Percentiles rank a stretch among this genome's conserved stretches.
These are phyloP conservation scores for Fusarium torreyae DNA, from an alignment of 2,329 filamentous ascomycete species.

Conservation along the genomic window DNA sequence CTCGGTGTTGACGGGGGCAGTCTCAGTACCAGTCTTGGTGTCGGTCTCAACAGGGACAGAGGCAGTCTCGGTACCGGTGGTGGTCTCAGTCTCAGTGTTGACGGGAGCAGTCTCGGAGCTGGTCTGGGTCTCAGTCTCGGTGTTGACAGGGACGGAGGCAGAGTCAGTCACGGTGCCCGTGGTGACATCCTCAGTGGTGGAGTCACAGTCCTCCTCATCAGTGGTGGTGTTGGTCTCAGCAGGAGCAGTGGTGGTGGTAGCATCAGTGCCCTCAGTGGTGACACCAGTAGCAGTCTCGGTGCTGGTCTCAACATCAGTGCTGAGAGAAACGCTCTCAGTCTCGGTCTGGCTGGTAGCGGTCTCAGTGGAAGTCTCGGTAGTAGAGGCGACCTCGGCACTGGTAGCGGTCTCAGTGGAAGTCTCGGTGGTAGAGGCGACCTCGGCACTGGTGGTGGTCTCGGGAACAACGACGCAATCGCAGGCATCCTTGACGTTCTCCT, in stretches of 20 bases:
- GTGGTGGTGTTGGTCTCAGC: conserved; percentile 2
- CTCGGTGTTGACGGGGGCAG: not conserved
- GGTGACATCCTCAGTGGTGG: conserved; percentile 4
- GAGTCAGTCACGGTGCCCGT: conserved; percentile 8
- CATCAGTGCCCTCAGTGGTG: conserved; percentile 7
- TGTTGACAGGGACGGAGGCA: conserved; percentile 3
- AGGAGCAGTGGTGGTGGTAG: conserved; percentile 15
- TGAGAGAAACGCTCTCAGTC: not conserved
- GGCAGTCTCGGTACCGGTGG: not conserved
- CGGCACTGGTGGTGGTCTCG: conserved; percentile 13
- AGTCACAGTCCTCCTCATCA: conserved; percentile 17
- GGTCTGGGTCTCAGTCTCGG: not conserved
- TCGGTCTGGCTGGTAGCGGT: conserved; percentile 6
- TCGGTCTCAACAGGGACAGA: not conserved
- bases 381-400: conserved; percentile 11
- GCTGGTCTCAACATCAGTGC: not conserved
- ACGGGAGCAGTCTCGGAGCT: not conserved
- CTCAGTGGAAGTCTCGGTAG: conserved; percentile 11
- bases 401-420: not conserved
- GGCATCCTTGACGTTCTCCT: not conserved
- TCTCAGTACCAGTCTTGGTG: not conserved
- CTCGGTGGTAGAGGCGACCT: conserved; percentile 8
- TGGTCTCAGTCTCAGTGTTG: not conserved
- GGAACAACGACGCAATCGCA: not conserved
- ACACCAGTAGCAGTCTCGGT: conserved; percentile 16